Conservation (phyloP, 139 green algal genomes). For the Micromonas pusilla region DNA sequence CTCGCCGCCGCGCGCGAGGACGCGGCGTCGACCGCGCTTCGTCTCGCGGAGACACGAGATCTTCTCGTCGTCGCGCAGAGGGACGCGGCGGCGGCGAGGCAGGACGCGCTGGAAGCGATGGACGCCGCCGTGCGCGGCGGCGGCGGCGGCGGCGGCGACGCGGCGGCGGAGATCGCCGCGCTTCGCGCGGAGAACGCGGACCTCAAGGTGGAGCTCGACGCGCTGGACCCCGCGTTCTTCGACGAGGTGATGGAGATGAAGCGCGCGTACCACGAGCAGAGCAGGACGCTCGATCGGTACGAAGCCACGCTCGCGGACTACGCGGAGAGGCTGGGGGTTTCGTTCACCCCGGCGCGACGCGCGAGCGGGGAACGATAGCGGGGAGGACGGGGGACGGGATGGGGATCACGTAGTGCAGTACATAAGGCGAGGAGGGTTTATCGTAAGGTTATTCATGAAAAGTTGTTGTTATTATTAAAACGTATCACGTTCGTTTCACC, state of each 20-base stretch:
- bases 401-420: too few species aligned
- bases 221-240: slow-evolving; percentile 69
- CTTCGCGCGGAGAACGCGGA: slow-evolving; percentile 60
- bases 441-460: too few species aligned
- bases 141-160: neutral
- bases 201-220: slow-evolving; percentile 62
- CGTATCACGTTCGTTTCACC: too few species aligned
- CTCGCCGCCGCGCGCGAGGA: neutral
- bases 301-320: slow-evolving; percentile 17
- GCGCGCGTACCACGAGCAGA: slow-evolving; percentile 50
- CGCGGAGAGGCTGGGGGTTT: neutral
- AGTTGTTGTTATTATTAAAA: too few species aligned
- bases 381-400: too few species aligned
- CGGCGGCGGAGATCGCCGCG: neutral
- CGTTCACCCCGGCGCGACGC: slow-evolving; percentile 12
- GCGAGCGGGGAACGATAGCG: too few species aligned
- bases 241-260: slow-evolving; percentile 70
- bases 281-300: slow-evolving; percentile 32
- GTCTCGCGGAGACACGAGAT: neutral
- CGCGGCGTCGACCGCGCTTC: neutral
- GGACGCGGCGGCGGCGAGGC: too few species aligned
- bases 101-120: neutral
- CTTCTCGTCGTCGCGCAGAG: neutral
- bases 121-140: too few species aligned
- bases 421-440: too few species aligned